These are phyloP conservation scores for Aulographum hederae DNA, from an alignment of 2,329 filamentous ascomycete genomes.

Conservation along the genomic window DNA sequence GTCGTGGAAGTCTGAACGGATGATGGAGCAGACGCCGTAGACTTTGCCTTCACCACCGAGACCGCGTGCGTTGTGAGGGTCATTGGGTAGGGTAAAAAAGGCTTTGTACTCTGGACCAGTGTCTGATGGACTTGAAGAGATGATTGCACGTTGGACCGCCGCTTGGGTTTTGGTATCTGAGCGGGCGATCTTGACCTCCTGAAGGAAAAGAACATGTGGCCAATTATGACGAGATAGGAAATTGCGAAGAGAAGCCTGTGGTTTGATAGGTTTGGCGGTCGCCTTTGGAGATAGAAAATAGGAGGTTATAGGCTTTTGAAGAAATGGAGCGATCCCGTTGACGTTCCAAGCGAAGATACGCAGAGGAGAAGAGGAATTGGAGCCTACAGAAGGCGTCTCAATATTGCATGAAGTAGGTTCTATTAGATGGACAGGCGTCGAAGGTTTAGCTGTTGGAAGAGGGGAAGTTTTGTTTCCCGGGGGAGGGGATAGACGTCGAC, in stretches of 20 bases:
- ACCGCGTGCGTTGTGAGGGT: constrained; percentile 30
- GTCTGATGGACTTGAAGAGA: constrained; percentile 7
- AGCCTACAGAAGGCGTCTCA: no score
- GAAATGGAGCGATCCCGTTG: constrained; percentile 26
- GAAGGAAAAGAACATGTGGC: constrained; percentile 26
- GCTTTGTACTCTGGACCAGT: constrained; percentile 21
- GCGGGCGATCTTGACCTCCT: constrained; percentile 30
- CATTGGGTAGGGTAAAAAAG: constrained; percentile 28
- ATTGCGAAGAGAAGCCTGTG: constrained; percentile 16
- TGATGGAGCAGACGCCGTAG: constrained; percentile 32
- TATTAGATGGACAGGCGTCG: no score
- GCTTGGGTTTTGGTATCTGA: constrained; percentile 20
- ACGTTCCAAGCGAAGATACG: constrained; percentile 30
- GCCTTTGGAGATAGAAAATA: constrained; percentile 14
- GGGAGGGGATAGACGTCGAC: no score
- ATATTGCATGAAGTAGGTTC: no score
- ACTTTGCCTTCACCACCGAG: constrained; percentile 31
- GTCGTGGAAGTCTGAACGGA: constrained; percentile 24
- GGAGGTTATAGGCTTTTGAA: constrained; percentile 19
- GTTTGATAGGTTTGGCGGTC: neutral
- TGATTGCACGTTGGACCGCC: constrained; percentile 21
- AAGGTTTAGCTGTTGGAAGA: no score
- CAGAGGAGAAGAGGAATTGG: no score
- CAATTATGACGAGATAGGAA: constrained; percentile 26
- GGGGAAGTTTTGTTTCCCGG: no score